Percentiles rank a stretch among this genome's conserved stretches.
These are phyloP conservation scores for Herpotrichia juniperi DNA, from an alignment of 2,329 filamentous ascomycete species.

Conservation along the genomic window DNA sequence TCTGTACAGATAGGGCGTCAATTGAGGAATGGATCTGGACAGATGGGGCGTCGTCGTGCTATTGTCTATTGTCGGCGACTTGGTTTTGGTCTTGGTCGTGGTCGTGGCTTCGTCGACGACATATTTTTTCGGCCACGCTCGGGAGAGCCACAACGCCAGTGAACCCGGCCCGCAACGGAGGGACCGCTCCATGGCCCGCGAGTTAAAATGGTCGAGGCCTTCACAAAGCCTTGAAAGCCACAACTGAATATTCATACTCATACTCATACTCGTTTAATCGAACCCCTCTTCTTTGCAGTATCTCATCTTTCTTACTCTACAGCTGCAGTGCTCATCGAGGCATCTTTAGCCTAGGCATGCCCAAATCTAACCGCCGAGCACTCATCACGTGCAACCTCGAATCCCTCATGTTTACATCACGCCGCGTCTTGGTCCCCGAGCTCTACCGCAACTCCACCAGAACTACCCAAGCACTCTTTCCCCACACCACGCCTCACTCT, in stretches of 20 bases:
- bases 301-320: too few species aligned
- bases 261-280: too few species aligned
- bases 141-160: conserved; percentile 15
- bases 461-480: conserved; percentile 24
- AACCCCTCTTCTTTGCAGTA: too few species aligned
- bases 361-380: neutral
- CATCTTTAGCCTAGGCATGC: conserved; percentile 6
- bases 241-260: too few species aligned
- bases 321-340: too few species aligned
- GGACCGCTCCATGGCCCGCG: conserved; percentile 20
- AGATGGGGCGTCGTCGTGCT: neutral
- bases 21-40: too few species aligned
- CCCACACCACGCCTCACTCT: conserved; percentile 11
- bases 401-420: conserved; percentile 7
- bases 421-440: conserved; percentile 19
- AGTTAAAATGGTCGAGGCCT: neutral
- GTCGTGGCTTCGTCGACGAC: neutral
- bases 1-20: too few species aligned
- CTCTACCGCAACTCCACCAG: conserved; percentile 27
- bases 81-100: too few species aligned
- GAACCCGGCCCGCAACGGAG: conserved; percentile 16
- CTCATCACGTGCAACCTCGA: conserved; percentile 11
- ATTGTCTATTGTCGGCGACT: too few species aligned
- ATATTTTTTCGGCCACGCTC: conserved; percentile 35
- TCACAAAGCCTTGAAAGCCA: neutral